Evolutionary conservation across 2,329 filamentous ascomycete genomes (phyloP), one percentile per base, ranked within the genome.

Genomic region (Phyllosticta paracitricarpa): DNA sequence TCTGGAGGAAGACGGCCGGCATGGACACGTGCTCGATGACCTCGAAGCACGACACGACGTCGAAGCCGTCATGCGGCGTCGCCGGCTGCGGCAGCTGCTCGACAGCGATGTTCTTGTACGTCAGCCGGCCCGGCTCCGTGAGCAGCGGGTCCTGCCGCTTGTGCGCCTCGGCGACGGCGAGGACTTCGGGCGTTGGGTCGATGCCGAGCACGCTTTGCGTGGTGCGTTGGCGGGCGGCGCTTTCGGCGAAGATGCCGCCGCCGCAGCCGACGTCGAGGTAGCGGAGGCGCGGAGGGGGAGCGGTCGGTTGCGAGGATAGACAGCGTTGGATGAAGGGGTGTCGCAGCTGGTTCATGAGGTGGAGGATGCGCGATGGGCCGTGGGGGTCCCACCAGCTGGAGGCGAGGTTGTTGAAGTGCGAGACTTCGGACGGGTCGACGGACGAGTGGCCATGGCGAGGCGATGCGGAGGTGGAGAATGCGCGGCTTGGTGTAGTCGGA

Each of bases 381-480:
- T 96, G 86, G 1, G 93, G 89, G 75, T 97, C 92, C 94, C 94
- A 99, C 94, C 94, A 99, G 69, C 88, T 88, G 66, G 89, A 89
- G 66, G 94, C 94, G 69, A 99, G 89, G 65, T 86, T 85, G 70
- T 91, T 91, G 83, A 99, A 99, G 79, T 99, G 94, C 19, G 89
- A 89, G 65, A 99, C 85, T 78, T 99, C 93, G 66, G 87, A 84
- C 59, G 89, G 83, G 69, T 95, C 95, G 75, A 99, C 71, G 22
- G 73, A 73, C 30, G 70, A 28, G 3, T 62, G 56, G 28, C 51
- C 59, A 58, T 61, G 33, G 33, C 14, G 53, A 8, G 55, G 4
- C 8, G 30, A 40, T 10, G 48, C 7, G 6, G 56, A 54, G 9
- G 59, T 30, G 12, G 59, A 61, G 59, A 56, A 60, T 28, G 35